A percentile compares a stretch with the other conserved stretches of the same genome.
phyloP scores from a whole-genome alignment of 306 rosid species.

The Rosa persica region DNA sequence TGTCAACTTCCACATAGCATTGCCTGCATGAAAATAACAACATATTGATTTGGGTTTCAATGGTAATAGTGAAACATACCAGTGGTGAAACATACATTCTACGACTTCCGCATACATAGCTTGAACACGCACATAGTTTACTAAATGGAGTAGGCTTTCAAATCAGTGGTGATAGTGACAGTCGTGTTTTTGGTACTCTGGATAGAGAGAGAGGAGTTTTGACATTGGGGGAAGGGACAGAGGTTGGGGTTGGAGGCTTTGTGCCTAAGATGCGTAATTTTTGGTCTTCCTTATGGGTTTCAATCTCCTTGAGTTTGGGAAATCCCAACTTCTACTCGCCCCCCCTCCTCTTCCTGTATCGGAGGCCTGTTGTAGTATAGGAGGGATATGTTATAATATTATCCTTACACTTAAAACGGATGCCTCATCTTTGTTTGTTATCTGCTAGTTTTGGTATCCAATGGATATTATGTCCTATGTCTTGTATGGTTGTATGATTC shows the following conservation, averaged over 20 bases:
- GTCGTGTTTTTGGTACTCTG: not conserved
- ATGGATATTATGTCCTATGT: not conserved
- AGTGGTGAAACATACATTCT: too few species aligned
- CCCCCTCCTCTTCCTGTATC: too few species aligned
- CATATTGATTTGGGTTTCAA: not conserved
- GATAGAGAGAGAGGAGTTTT: not conserved
- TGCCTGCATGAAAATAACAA: not conserved
- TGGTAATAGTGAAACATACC: not conserved
- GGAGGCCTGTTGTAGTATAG: not conserved
- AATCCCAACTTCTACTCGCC: too few species aligned
- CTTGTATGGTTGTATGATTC: not conserved
- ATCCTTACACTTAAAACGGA: not conserved
- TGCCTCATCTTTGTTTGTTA: not conserved
- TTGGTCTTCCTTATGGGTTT: not conserved
- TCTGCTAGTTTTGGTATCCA: not conserved
- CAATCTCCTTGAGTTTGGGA: not conserved
- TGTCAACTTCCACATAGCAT: not conserved
- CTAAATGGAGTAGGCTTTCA: not conserved
- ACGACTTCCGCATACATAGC: not conserved
- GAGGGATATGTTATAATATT: not conserved
- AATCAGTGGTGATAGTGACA: not conserved
- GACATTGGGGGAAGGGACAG: not conserved
- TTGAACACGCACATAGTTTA: not conserved
- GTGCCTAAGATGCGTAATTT: not conserved
- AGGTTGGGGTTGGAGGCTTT: not conserved